Base-by-base conservation (phyloP, 208 protist species). In the Trypanosoma platydactyli region DNA sequence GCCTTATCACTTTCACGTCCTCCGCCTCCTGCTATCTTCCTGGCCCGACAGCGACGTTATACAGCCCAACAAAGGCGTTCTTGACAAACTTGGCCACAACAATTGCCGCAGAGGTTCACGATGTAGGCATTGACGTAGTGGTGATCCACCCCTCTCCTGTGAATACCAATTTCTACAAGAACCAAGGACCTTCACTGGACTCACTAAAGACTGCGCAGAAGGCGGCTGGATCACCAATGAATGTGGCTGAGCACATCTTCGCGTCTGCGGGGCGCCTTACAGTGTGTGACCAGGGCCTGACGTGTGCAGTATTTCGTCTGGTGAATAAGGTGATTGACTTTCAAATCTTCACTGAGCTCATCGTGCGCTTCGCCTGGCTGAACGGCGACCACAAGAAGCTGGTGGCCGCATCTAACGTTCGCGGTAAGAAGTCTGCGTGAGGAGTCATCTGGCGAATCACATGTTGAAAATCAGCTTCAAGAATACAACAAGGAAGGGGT, bases 21-120 rank as follows among this genome's bases (percentile, higher is more conserved):
- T 94, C 86, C 48, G 76, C 88, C 27, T 71, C 86, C 9, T 81
- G 80, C 71, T 88, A 91, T 73, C 66, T 97, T 35, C 90, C 94
- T 0, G 85, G 84, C 16, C 94, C 94, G n/a, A 89, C 91, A 18
- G 83, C 94, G 3, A 83, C 91, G 50, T 55, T 92, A 63, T 98
- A 98, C 83, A 86, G 83, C 69, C 89, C 88, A 16, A 85, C 93
- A 61, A 98, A 98, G 83, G 83, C 90, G n/a, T 94, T 95, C 49
- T 68, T 94, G 42, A 94, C 87, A 27, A 92, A 88, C 81, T 95
- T 95, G 59, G 87, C 81, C 54, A 83, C 52, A 52, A 89, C 85
- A 44, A 71, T 95, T 50, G 87, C 87, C 25, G 81, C 87, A 5
- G 87, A 95, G 67, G 88, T 91, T 62, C 78, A 83, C 57, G 83